Conservation (phyloP, 371 early-diverging fungal species). For the Mortierella sp. region DNA sequence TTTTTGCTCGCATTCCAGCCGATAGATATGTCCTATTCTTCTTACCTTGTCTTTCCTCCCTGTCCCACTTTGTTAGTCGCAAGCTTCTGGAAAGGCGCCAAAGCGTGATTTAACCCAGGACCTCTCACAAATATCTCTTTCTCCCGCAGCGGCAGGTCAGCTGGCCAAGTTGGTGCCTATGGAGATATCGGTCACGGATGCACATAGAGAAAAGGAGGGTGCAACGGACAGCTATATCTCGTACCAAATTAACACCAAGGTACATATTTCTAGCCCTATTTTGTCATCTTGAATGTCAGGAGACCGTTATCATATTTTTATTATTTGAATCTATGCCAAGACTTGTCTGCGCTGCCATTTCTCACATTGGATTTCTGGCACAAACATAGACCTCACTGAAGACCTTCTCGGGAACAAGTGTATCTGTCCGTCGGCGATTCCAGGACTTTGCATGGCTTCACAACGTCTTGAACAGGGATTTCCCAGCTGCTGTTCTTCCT, state of each 20-base stretch:
- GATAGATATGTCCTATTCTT: neutral
- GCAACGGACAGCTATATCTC: conserved; percentile 81
- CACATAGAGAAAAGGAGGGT: conserved; percentile 90
- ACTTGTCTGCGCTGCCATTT: neutral
- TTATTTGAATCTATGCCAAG: neutral
- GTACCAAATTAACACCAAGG: conserved; percentile 86
- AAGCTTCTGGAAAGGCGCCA: conserved; percentile 47
- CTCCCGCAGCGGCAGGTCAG: conserved; percentile 22
- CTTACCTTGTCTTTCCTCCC: neutral
- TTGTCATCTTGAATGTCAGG: neutral
- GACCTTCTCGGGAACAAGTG: conserved; percentile 61
- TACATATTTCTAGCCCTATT: conserved; percentile 37
- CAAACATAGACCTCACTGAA: conserved; percentile 67
- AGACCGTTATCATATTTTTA: too few relatives aligned
- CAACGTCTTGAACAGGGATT: conserved; percentile 76
- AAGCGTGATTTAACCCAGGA: conserved; percentile 31
- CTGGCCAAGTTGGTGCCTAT: conserved; percentile 51
- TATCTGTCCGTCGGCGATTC: conserved; percentile 86
- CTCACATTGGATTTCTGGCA: neutral
- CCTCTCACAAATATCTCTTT: conserved; percentile 28
- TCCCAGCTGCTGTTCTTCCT: conserved; percentile 87
- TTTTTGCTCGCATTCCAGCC: neutral
- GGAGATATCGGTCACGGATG: conserved; percentile 76
- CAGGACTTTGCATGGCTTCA: conserved; percentile 95
- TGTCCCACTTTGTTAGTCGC: conserved; percentile 19